Evolutionary conservation across 495 filamentous ascomycete genomes (phyloP).

Genomic region (Aspergillus heteromorphus): DNA sequence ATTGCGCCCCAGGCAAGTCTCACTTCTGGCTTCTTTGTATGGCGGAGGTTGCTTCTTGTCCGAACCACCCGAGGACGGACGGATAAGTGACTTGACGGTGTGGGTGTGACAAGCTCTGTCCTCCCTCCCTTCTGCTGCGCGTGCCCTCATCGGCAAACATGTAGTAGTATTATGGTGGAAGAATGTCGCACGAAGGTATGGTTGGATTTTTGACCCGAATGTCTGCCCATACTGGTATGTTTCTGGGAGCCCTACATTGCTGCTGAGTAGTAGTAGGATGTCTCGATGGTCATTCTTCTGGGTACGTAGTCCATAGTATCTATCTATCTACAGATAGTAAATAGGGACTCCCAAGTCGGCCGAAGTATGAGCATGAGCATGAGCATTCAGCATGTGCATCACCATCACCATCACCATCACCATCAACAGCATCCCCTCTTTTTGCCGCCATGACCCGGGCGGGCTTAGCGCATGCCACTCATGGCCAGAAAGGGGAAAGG

Average conservation of each 20-base stretch:
- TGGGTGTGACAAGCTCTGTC: no score
- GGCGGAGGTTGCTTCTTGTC: background rate
- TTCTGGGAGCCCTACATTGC: background rate
- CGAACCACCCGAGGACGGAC: background rate
- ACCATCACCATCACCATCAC: no score
- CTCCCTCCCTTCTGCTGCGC: background rate
- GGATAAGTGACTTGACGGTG: no score
- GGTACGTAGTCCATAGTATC: no score
- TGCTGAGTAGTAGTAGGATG: background rate
- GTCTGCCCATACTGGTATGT: background rate
- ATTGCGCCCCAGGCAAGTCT: background rate
- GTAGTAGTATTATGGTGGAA: no score
- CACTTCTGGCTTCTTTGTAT: background rate
- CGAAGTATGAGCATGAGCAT: background rate
- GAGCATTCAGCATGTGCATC: background rate
- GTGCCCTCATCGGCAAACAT: background rate
- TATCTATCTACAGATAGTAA: no score
- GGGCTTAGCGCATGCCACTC: background rate
- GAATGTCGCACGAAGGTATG: background rate
- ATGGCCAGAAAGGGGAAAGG: background rate
- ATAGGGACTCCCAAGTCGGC: no score
- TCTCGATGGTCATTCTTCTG: background rate
- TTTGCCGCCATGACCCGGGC: background rate
- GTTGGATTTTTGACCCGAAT: background rate
- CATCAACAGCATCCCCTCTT: constrained; percentile 7